Percentiles rank a stretch among this genome's conserved stretches.
These are phyloP conservation scores for Eucalyptus albens DNA, from an alignment of 345 rosid genomes.

Conservation along the genomic window DNA sequence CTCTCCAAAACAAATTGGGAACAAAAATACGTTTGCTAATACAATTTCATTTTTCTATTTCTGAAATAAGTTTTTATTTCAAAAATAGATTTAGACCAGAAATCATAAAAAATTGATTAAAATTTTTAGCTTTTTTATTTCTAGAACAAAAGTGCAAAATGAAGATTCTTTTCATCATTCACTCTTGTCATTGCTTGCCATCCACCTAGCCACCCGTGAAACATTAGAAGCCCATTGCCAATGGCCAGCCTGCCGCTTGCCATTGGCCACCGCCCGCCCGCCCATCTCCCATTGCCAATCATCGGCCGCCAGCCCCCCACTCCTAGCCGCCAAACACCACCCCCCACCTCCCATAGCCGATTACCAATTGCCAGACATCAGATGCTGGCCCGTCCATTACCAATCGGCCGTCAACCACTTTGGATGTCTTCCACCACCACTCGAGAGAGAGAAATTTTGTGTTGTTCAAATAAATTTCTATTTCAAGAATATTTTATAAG, in stretches of 20 bases:
- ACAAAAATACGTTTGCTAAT: accelerated
- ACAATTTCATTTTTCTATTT: too few species aligned
- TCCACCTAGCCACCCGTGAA: too few species aligned
- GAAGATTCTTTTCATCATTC: too few species aligned
- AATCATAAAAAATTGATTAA: too few species aligned
- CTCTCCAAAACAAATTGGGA: too few species aligned
- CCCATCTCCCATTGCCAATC: accelerated
- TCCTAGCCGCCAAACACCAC: too few species aligned
- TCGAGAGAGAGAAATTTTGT: too few species aligned
- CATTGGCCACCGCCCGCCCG: accelerated
- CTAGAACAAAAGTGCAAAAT: accelerated
- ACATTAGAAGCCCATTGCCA: accelerated
- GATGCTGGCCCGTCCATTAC: accelerated
- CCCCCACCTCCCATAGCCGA: accelerated
- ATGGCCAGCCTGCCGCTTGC: too few species aligned
- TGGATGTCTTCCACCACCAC: accelerated
- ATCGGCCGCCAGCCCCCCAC: accelerated
- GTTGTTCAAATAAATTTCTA: too few species aligned
- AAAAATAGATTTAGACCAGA: too few species aligned
- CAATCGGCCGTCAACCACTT: accelerated
- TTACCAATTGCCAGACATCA: too few species aligned
- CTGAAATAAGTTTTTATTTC: accelerated
- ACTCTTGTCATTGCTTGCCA: accelerated
- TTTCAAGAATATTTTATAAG: accelerated
- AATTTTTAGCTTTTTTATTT: too few species aligned